phyloP scores from a whole-genome alignment of 768 basidiomycete genomes.

The Leucocoprinus birnbaumii region DNA sequence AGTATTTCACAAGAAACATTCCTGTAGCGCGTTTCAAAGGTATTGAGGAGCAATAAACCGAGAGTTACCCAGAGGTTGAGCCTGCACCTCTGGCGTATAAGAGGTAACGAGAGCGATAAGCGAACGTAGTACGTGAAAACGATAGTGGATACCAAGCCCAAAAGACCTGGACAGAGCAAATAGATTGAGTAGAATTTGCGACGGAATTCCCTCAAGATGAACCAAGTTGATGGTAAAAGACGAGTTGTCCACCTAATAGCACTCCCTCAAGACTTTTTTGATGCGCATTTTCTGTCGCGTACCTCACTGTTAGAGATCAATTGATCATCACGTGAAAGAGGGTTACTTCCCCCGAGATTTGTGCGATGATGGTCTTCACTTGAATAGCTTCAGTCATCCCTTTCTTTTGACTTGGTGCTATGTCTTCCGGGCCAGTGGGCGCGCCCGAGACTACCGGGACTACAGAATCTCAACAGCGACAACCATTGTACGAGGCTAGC shows the following conservation, averaged over 20 bases:
- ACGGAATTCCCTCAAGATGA: no score
- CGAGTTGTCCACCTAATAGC: neutral
- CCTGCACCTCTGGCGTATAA: slow-evolving; percentile 3
- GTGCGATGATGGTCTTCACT: neutral
- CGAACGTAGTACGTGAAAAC: no score
- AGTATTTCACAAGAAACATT: neutral
- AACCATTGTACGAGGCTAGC: slow-evolving; percentile 63
- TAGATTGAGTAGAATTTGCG: no score
- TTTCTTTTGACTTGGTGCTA: no score
- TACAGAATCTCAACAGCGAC: neutral
- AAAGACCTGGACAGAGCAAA: no score
- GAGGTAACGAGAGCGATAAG: neutral
- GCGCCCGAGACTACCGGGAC: neutral
- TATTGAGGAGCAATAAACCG: neutral
- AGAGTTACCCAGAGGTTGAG: neutral
- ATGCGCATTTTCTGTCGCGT: neutral
- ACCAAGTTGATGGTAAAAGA: no score
- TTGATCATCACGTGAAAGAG: slow-evolving; percentile 3
- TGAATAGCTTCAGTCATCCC: no score
- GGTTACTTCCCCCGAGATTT: slow-evolving; percentile 2
- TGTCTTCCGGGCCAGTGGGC: no score
- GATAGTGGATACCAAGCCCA: no score
- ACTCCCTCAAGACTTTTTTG: neutral
- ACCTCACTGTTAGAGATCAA: neutral
- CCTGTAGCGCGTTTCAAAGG: neutral